Evolutionary conservation across 768 basidiomycete genomes (phyloP).

Genomic region (Tulasnella sp.): DNA sequence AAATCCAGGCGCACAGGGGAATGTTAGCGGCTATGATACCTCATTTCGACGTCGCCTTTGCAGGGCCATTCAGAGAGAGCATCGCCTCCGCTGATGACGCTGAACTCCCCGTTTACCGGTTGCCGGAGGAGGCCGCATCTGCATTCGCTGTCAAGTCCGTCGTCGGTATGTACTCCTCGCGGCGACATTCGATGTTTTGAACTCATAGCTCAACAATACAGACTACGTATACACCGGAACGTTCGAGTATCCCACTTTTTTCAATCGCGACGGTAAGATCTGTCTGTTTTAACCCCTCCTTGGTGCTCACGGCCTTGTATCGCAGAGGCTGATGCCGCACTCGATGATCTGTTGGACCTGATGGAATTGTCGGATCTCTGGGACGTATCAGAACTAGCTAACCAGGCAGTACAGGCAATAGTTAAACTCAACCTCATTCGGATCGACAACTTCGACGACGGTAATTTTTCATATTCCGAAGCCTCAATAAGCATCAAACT

Average conservation of each 20-base stretch:
- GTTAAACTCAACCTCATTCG: background rate
- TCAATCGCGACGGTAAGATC: background rate
- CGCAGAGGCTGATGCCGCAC: background rate
- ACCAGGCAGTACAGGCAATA: background rate
- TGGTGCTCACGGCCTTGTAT: background rate
- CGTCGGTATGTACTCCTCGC: background rate
- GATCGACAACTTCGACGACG: background rate
- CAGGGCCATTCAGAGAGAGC: background rate
- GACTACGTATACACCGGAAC: slow-evolving; percentile 1
- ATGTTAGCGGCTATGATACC: background rate
- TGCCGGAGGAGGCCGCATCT: background rate
- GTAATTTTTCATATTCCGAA: background rate
- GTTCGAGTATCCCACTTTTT: background rate
- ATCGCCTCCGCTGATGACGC: background rate
- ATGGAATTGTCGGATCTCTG: background rate
- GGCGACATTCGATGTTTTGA: background rate
- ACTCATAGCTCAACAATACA: background rate
- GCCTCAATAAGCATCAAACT: background rate
- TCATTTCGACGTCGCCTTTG: background rate
- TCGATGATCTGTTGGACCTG: background rate
- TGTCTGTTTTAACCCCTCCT: background rate
- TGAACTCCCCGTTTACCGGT: background rate
- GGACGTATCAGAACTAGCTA: background rate
- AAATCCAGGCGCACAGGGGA: slow-evolving; percentile 2
- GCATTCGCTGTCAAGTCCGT: background rate